phyloP scores from a whole-genome alignment of 805 yeast genomes.

The Maudiozyma bulderi region DNA sequence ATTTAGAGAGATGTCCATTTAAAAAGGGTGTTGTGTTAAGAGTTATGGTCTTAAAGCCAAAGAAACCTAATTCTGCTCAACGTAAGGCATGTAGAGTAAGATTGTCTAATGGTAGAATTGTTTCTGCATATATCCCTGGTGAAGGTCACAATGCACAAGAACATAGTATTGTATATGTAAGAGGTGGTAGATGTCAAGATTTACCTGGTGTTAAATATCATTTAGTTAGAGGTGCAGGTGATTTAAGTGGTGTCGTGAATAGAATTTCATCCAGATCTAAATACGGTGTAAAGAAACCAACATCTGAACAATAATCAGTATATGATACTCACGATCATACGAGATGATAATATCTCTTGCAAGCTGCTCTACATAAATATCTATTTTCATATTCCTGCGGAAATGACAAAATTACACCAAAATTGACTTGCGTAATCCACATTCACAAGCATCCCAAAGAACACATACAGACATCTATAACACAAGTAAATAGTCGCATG shows the following conservation, averaged over 20 bases:
- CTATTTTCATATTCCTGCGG: too few species aligned
- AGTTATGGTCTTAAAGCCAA: conserved; percentile 92
- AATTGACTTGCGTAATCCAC: too few species aligned
- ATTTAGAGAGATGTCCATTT: conserved; percentile 73
- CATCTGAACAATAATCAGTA: conserved; percentile 13
- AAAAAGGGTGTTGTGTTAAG: conserved; percentile 88
- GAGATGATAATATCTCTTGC: background rate
- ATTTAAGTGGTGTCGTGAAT: conserved; percentile 90
- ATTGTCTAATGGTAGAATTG: conserved; percentile 77
- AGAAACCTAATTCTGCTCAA: conserved; percentile 97
- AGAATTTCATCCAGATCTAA: conserved; percentile 83
- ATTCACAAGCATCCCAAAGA: too few species aligned
- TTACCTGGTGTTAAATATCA: conserved; percentile 96
- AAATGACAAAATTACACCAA: too few species aligned
- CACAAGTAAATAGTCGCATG: too few species aligned
- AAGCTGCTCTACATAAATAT: background rate
- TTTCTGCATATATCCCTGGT: conserved; percentile 93
- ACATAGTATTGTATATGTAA: conserved; percentile 87
- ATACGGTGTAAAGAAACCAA: conserved; percentile 86
- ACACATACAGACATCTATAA: too few species aligned
- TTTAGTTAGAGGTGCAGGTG: conserved; percentile 85
- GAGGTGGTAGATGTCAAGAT: conserved; percentile 99
- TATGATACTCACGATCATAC: background rate
- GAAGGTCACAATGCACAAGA: conserved; percentile 98
- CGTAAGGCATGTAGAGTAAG: conserved; percentile 95